Conservation (phyloP, 1,139 yeast species). For the Yamadazyma songkhlaensis region DNA sequence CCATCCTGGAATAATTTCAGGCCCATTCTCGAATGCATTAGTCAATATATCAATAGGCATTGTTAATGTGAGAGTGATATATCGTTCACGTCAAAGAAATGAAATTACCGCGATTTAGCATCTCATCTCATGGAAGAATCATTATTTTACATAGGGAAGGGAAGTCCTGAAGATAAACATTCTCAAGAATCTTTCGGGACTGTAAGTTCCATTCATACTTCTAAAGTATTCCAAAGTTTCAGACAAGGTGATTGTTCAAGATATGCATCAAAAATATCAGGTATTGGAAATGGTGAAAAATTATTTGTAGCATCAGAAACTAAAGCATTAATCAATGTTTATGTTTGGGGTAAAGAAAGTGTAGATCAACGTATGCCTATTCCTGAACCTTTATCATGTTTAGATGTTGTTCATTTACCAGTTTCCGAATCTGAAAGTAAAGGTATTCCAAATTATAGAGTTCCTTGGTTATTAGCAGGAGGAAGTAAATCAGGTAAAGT, state of each 20-base stretch:
- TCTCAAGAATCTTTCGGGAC: constrained; percentile 49
- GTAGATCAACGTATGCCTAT: constrained; percentile 81
- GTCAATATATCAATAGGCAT: constrained; percentile 88
- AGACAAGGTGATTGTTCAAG: constrained; percentile 52
- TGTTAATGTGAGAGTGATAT: not conserved
- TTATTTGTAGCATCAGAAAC: constrained; percentile 61
- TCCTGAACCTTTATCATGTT: constrained; percentile 71
- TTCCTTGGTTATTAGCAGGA: constrained; percentile 72
- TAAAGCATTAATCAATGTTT: constrained; percentile 74
- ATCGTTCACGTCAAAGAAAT: not conserved
- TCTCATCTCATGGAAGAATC: constrained; percentile 53
- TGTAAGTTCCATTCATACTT: constrained; percentile 48
- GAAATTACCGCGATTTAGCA: not conserved
- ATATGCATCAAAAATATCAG: constrained; percentile 47
- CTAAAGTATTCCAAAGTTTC: constrained; percentile 49
- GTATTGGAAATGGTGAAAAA: constrained; percentile 42
- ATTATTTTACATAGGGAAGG: constrained; percentile 52
- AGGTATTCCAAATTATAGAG: constrained; percentile 32
- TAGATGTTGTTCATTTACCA: constrained; percentile 33
- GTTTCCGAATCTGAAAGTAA: not conserved
- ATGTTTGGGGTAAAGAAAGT: constrained; percentile 74
- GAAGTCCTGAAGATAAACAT: constrained; percentile 46
- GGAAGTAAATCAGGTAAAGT: constrained; percentile 72
- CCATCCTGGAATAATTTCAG: constrained; percentile 72
- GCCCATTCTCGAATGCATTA: constrained; percentile 65